Evolutionary conservation across 768 basidiomycete genomes (phyloP).

Genomic region (Galerina marginata): DNA sequence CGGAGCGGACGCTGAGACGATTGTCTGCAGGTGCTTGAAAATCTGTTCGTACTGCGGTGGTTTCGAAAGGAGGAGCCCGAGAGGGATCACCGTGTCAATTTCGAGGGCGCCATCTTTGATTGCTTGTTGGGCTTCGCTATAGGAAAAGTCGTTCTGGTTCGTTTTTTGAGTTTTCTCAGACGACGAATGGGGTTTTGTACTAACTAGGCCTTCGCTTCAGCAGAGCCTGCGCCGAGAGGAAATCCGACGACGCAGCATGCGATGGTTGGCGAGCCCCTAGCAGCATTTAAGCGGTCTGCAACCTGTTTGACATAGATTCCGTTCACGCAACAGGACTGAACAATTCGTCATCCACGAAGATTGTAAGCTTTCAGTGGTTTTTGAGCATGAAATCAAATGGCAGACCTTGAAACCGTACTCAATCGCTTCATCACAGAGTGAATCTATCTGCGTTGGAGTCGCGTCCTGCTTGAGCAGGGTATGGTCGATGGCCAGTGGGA

Average conservation of each 20-base stretch:
- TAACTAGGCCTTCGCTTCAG: constrained; percentile 51
- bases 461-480: constrained; percentile 57
- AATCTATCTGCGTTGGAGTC: constrained; percentile 47
- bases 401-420: constrained; percentile 53
- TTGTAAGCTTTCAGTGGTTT: neutral
- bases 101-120: constrained; percentile 52
- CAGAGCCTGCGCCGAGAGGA: constrained; percentile 52
- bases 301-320: constrained; percentile 50
- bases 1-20: constrained; percentile 38
- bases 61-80: constrained; percentile 48
- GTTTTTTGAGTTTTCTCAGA: constrained; percentile 4
- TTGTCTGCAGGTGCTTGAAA: constrained; percentile 44
- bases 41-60: constrained; percentile 40
- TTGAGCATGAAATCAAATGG: neutral
- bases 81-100: constrained; percentile 57
- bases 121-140: constrained; percentile 52
- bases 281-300: constrained; percentile 40
- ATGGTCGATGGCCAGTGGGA: constrained; percentile 51
- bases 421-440: constrained; percentile 53
- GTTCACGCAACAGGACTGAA: constrained; percentile 58
- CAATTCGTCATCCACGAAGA: neutral
- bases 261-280: constrained; percentile 41
- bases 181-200: constrained; percentile 11
- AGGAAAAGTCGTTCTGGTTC: neutral
- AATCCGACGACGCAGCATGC: constrained; percentile 58